These are phyloP conservation scores for Thielaviopsis ethacetica DNA, from an alignment of 2,329 filamentous ascomycete genomes.

Conservation along the genomic window DNA sequence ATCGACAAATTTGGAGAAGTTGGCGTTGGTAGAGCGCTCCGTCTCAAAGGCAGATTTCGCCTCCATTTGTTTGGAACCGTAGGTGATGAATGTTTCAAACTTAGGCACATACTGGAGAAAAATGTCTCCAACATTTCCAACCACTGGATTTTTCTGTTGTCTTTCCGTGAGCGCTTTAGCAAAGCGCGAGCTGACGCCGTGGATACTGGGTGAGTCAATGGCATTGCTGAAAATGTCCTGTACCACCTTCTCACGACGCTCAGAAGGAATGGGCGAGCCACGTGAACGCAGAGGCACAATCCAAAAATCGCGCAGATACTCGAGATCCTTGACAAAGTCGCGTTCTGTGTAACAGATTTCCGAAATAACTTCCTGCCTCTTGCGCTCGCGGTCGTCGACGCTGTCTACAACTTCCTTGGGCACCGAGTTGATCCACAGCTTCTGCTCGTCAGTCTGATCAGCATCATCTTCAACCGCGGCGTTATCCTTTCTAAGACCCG, in stretches of 20 bases:
- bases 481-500: conserved; percentile 55
- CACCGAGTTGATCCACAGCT: conserved; percentile 98
- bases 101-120: conserved; percentile 83
- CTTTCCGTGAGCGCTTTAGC: conserved; percentile 76
- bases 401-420: conserved; percentile 87
- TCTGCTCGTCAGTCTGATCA: conserved; percentile 84
- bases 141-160: conserved; percentile 80
- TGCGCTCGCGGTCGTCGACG: conserved; percentile 83
- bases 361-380: conserved; percentile 93
- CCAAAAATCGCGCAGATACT: conserved; percentile 97
- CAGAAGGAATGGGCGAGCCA: conserved; percentile 73
- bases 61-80: conserved; percentile 88
- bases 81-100: conserved; percentile 91
- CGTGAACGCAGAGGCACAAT: conserved; percentile 76
- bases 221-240: conserved; percentile 92
- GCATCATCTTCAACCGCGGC: conserved; percentile 59
- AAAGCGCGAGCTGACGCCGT: conserved; percentile 77
- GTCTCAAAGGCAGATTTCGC: conserved; percentile 98
- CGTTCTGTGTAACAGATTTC: conserved; percentile 98
- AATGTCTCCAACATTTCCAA: conserved; percentile 80
- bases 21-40: conserved; percentile 71
- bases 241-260: conserved; percentile 77
- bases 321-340: conserved; percentile 96
- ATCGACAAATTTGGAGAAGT: conserved; percentile 83
- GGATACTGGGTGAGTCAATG: conserved; percentile 64